Evolutionary conservation across 345 rosid species (phyloP).

Genomic region (Populus alba): DNA sequence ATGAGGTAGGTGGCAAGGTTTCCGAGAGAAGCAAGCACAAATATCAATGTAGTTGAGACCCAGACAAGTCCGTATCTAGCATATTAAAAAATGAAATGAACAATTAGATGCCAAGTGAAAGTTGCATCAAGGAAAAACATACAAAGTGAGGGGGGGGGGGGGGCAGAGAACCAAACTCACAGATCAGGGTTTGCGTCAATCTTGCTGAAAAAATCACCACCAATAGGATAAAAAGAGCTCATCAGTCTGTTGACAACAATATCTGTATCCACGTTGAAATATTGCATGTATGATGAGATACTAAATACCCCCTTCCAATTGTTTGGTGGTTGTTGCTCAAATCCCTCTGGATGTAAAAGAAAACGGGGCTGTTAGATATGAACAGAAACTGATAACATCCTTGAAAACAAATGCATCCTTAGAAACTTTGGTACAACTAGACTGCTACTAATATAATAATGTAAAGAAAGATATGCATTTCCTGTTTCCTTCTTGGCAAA

Average conservation of each 20-base stretch:
- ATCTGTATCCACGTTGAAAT: conserved; percentile 88
- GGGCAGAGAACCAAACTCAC: conserved; percentile 47
- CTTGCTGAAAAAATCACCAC: conserved; percentile 83
- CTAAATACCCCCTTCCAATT: conserved; percentile 83
- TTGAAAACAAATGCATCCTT: not conserved
- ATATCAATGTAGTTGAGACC: conserved; percentile 88
- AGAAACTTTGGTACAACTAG: not conserved
- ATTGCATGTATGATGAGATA: conserved; percentile 75
- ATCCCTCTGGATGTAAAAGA: conserved; percentile 47
- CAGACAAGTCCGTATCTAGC: conserved; percentile 85
- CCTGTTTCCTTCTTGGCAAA: not conserved
- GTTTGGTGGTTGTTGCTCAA: conserved; percentile 75
- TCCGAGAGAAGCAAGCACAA: conserved; percentile 76
- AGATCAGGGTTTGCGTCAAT: conserved; percentile 92
- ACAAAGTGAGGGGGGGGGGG: not conserved
- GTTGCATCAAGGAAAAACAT: not conserved
- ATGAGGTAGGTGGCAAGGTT: conserved; percentile 84
- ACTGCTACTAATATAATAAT: not conserved
- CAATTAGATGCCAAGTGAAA: not conserved
- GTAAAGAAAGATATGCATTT: not conserved
- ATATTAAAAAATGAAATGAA: conserved; percentile 5
- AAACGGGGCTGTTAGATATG: not conserved
- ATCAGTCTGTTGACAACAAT: conserved; percentile 72
- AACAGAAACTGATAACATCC: not conserved
- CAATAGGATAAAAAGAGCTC: conserved; percentile 67